phyloP scores from a whole-genome alignment of 345 rosid species.

The Pugionium cornutum region DNA sequence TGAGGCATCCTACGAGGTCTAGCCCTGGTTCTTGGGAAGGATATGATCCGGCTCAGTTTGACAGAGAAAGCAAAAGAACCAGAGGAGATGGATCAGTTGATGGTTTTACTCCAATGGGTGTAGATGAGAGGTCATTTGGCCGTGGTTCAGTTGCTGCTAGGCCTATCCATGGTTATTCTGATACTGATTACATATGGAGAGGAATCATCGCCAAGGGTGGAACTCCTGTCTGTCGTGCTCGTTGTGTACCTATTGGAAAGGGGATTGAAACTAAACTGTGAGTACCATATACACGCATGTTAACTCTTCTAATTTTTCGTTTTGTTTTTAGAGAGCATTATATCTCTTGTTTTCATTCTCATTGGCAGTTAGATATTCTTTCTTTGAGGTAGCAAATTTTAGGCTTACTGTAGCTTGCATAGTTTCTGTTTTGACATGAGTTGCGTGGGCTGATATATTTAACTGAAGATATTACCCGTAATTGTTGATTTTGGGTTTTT shows the following conservation, averaged over 20 bases:
- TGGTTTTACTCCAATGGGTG: conserved; percentile 45
- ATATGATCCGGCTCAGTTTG: conserved; percentile 59
- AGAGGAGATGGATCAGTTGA: conserved; percentile 63
- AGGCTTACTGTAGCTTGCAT: neutral
- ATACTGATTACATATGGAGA: conserved; percentile 69
- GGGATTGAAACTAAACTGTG: conserved; percentile 55
- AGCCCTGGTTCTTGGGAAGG: conserved; percentile 75
- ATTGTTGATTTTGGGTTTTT: conserved; percentile 14
- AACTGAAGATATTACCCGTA: conserved; percentile 1
- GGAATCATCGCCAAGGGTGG: conserved; percentile 68
- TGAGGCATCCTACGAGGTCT: conserved; percentile 55
- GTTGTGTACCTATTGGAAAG: conserved; percentile 56
- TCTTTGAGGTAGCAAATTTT: neutral
- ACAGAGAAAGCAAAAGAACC: conserved; percentile 70
- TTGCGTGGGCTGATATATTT: conserved; percentile 15
- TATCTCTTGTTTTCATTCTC: conserved; percentile 11
- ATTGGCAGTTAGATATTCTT: conserved; percentile 1
- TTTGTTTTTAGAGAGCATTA: neutral
- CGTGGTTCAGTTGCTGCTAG: conserved; percentile 42
- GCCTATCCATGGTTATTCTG: conserved; percentile 42
- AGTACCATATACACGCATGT: conserved; percentile 36
- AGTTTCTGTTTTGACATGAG: conserved; percentile 11
- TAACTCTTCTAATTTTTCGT: neutral
- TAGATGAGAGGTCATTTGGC: conserved; percentile 48
- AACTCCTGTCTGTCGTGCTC: conserved; percentile 62